Percentiles rank a stretch among this genome's conserved stretches.
Conservation (phyloP, 352 stramenopile species). For the Blastocystis sp. region DNA sequence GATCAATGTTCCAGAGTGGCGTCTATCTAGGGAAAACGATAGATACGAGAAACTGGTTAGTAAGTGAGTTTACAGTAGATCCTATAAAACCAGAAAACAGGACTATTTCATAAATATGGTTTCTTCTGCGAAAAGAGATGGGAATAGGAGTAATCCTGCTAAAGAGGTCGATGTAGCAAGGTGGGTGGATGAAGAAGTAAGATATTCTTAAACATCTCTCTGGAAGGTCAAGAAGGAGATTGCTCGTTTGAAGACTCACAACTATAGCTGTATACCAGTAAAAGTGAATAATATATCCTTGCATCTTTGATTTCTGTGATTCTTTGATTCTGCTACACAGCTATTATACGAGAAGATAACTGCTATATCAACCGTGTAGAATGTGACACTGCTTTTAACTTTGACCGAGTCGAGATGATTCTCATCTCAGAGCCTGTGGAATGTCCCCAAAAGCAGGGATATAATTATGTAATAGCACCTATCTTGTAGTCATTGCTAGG, state of each 20-base stretch:
- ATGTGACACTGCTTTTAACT: conserved; percentile 54
- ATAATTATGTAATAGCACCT: conserved; percentile 20
- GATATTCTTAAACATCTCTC: neutral
- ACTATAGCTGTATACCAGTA: neutral
- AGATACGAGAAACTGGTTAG: neutral
- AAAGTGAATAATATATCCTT: conserved; percentile 59
- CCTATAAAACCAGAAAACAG: neutral
- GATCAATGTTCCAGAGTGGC: neutral
- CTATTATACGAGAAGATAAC: conserved; percentile 30
- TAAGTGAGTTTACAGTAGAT: neutral
- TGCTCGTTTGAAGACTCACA: neutral
- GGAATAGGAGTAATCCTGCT: neutral
- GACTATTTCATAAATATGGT: conserved; percentile 12
- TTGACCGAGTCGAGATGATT: conserved; percentile 12
- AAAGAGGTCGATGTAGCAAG: conserved; percentile 42
- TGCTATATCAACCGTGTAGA: conserved; percentile 55
- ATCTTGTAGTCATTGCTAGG: neutral
- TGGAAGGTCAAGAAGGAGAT: conserved; percentile 14
- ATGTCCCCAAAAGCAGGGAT: conserved; percentile 37
- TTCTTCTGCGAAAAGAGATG: neutral
- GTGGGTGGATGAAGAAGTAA: conserved; percentile 26
- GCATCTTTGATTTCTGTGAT: neutral
- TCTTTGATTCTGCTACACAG: conserved; percentile 22
- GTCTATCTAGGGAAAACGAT: neutral
- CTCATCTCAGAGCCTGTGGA: conserved; percentile 35